These are phyloP conservation scores for Vararia minispora DNA, from an alignment of 768 basidiomycete genomes.

Conservation along the genomic window DNA sequence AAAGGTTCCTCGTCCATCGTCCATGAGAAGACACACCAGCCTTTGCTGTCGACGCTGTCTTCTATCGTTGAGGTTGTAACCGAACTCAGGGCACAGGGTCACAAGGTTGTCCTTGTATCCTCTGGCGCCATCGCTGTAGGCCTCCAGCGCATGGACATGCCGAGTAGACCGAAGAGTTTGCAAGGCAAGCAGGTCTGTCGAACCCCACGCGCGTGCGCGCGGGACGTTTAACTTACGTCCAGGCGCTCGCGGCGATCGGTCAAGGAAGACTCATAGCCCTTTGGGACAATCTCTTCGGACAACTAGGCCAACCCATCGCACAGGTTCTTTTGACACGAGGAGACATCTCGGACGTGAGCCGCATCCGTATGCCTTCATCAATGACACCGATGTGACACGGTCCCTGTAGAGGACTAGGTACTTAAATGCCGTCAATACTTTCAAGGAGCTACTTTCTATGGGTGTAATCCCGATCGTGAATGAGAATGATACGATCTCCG, in stretches of 20 bases:
- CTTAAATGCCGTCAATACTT: conserved; percentile 91
- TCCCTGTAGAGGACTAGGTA: conserved; percentile 75
- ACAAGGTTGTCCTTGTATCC: conserved; percentile 91
- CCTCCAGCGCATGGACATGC: conserved; percentile 79
- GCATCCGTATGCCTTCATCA: neutral
- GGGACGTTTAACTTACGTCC: conserved; percentile 12
- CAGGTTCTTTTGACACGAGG: conserved; percentile 90
- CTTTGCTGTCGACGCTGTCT: conserved; percentile 83
- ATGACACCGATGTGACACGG: conserved; percentile 3
- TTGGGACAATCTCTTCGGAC: conserved; percentile 94
- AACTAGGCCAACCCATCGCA: conserved; percentile 90
- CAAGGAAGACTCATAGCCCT: conserved; percentile 93
- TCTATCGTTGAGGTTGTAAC: conserved; percentile 88
- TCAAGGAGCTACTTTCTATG: conserved; percentile 84
- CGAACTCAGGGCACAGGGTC: conserved; percentile 64
- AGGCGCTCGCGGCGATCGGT: conserved; percentile 95
- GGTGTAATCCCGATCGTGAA: conserved; percentile 98
- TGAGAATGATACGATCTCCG: conserved; percentile 97
- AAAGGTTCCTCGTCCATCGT: conserved; percentile 94
- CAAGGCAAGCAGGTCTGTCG: conserved; percentile 82
- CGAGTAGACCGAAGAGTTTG: conserved; percentile 69
- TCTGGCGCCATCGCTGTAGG: conserved; percentile 98
- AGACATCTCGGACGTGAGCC: conserved; percentile 88
- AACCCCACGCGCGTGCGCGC: neutral
- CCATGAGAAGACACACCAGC: conserved; percentile 86